phyloP scores from a whole-genome alignment of 2,329 filamentous ascomycete species.

The Cladophialophora bantiana region DNA sequence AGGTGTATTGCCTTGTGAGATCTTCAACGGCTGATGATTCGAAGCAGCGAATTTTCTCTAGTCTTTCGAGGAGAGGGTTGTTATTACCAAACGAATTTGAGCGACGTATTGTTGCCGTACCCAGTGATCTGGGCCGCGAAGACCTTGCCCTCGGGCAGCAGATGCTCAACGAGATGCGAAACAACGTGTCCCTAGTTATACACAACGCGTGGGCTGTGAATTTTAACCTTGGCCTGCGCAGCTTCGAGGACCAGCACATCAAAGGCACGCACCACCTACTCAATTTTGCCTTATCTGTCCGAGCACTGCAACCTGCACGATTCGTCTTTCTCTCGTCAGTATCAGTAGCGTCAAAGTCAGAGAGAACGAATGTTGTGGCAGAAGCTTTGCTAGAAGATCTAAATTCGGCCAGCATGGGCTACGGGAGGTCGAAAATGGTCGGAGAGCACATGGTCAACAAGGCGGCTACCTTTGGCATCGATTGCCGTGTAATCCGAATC shows the following conservation, averaged over 20 bases:
- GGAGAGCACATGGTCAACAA: conserved; percentile 59
- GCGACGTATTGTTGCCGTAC: conserved; percentile 52
- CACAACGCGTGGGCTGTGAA: conserved; percentile 72
- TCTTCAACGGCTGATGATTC: neutral
- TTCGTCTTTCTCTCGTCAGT: conserved; percentile 62
- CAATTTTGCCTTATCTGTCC: conserved; percentile 37
- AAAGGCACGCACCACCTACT: conserved; percentile 58
- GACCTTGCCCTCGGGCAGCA: conserved; percentile 57
- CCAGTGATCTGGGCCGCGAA: conserved; percentile 54
- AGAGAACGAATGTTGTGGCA: conserved; percentile 21
- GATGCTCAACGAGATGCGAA: conserved; percentile 52
- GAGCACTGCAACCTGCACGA: conserved; percentile 28
- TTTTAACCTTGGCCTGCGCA: conserved; percentile 63
- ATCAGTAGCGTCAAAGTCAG: conserved; percentile 47
- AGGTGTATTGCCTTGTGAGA: conserved; percentile 6
- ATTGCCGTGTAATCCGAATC: conserved; percentile 54
- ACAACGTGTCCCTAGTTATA: conserved; percentile 60
- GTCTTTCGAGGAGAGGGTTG: neutral
- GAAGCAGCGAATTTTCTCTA: neutral
- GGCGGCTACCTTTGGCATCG: conserved; percentile 38
- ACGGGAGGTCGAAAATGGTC: conserved; percentile 65
- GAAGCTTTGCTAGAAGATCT: conserved; percentile 33
- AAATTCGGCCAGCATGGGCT: conserved; percentile 56
- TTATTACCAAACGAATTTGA: neutral
- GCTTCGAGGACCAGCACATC: conserved; percentile 62